Base-by-base conservation (phyloP, 768 basidiomycete genomes). In the Pleurotus djamor region DNA sequence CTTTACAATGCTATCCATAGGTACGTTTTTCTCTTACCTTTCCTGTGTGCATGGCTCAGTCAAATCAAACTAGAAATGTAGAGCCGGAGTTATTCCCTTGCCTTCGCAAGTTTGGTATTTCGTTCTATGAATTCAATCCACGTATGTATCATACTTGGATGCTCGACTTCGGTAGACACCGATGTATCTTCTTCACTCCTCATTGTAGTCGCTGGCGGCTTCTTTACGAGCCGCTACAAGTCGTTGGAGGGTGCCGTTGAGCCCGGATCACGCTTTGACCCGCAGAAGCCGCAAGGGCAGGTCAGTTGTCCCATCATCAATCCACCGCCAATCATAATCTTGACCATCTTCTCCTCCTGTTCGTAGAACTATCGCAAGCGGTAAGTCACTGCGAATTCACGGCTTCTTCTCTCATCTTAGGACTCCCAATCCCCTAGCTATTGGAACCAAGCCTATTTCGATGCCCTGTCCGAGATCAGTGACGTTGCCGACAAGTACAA, bases 41-140 rank as follows among this genome's bases (percentile, higher is more conserved):
- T 4, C 10, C 9, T 10, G 38, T 41, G 10, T n/a, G 9, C 38
- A 41, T 9, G 38, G n/a, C 10, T 41, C 38, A n/a, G 10, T 41
- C n/a, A n/a, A 41, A 41, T n/a, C 38, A 41, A 41, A 82, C 84
- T 17, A 79, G 79, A 2, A 86, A 78, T 61, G 76, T 85, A 10
- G 71, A 76, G 61, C 85, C 85, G 2, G 82, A 79, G 67, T 82
- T 17, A 69, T 81, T 10, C 78, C 79, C 78, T 1, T 80, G 79
- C 65, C 73, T 75, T 60, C 73, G 81, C 41, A 79, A 81, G 61
- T 81, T 70, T 59, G 74, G 71, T 34, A 66, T 82, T 28, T 80
- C 79, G 4, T 87, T 86, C 61, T 83, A 84, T 47, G 76, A 79
- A 54, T 86, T 82, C 64, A 85, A 82, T 61, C 83, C 84, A 48